Evolutionary conservation across 2,329 filamentous ascomycete species (phyloP), one percentile per base, ranked within the genome.

Genomic region (Pyrenophora tritici-repentis): DNA sequence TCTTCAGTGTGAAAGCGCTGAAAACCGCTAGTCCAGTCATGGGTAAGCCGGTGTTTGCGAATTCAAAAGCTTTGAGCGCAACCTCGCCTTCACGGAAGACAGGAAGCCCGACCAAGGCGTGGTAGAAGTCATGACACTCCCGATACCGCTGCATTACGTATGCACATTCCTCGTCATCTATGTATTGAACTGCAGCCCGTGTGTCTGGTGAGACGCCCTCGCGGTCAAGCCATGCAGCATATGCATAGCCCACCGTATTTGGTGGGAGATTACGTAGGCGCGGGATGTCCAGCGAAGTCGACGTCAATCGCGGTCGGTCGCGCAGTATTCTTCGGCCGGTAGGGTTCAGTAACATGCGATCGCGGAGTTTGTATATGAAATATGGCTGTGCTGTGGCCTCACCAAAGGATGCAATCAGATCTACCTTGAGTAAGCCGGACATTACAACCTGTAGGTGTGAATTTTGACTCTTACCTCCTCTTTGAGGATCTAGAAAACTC

Each of bases 141-240:
- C 94, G 86, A 75, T 99, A 99, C 46, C 94, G 86, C 79, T 97
- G 94, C 89, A 99, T 95, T 14, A 97, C 94, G 77, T 97, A 99
- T 31, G 94, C 94, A 72, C 92, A 96, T 76, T 99, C 94, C 63
- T 89, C 87, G 70, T 97, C 87, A 73, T 97, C 92, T 56, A 99
- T 91, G 77, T 96, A 97, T 44, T 89, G 85, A 34, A 99, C 94
- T 2, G 75, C 73, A 34, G 87, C 80, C 38, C 94, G 86, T 6
- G 93, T 96, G 73, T 99, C 94, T 1, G 94, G 94, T 7, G 89
- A 89, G 12, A 99, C 93, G 55, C 90, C 90, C 75, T 99, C 94
- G 38, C 89, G 84, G 74, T 97, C 91, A n/a, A 97, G 82, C 93
- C 94, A 99, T 45, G 80, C 82, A 7, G 87, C 89, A 75, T 97